Conservation (phyloP, 345 rosid species). For the Adansonia digitata region DNA sequence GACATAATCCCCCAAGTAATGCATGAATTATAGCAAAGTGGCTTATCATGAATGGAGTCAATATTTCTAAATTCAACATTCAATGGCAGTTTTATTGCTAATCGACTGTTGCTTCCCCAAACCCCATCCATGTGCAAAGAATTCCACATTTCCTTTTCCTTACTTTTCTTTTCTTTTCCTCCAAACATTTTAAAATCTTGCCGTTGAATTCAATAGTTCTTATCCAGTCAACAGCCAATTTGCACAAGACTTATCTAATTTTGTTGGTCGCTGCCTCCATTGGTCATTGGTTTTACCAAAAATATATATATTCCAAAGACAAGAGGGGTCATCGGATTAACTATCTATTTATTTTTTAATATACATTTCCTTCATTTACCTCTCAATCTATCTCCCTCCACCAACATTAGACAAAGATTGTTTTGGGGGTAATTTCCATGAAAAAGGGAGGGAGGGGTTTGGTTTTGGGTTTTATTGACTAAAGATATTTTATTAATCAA, state of each 20-base stretch:
- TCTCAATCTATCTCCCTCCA: neutral
- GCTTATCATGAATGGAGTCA: neutral
- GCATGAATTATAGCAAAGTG: neutral
- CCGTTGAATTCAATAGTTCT: slow-evolving; percentile 2
- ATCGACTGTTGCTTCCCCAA: neutral
- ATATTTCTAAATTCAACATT: neutral
- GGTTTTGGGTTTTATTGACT: neutral
- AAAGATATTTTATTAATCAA: neutral
- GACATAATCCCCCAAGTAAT: neutral
- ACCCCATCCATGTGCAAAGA: slow-evolving; percentile 13
- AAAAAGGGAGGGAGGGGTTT: neutral
- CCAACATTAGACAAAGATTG: neutral
- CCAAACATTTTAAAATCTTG: neutral
- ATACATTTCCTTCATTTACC: neutral
- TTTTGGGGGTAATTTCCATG: neutral
- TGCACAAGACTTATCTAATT: slow-evolving; percentile 6
- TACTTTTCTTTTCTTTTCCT: slow-evolving; percentile 1
- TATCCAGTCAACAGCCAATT: slow-evolving; percentile 12
- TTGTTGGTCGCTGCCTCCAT: slow-evolving; percentile 28
- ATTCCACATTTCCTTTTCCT: slow-evolving; percentile 9
- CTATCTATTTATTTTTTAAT: neutral
- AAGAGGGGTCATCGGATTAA: neutral
- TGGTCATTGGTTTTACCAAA: neutral
- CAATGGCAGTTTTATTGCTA: neutral
- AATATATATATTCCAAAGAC: neutral